Base-by-base conservation (phyloP, 805 yeast species). In the Torulaspora gathmanii region DNA sequence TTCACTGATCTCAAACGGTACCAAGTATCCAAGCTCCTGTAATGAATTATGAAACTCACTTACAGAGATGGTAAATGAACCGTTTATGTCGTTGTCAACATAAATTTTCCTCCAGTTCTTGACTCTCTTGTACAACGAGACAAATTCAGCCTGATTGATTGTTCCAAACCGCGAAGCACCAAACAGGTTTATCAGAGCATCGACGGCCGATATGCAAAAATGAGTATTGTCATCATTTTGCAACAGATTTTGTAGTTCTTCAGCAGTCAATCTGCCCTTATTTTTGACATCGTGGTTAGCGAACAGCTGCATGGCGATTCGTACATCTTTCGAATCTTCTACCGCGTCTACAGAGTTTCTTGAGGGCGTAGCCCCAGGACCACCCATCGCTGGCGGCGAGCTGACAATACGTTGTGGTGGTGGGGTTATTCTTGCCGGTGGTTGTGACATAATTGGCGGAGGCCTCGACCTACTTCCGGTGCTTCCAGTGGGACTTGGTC, bases 141-240 rank as follows among this genome's bases (percentile, higher is more conserved):
- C 49, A 38, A 65, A 65, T 41, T 65, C 70, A 8, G 48, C 49
- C 37, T 55, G 56, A 44, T 62, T 64, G 5, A 65, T 53, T 0
- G 68, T 62, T 13, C 68, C 68, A 46, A 61, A 63, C 36, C 69
- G 46, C 3, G 67, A 50, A 9, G 63, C 67, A 13, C 70, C 70
- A 42, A 65, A 65, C 13, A 64, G 35, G 44, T 64, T 61, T 34
- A 65, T 60, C 35, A 65, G 51, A 1, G 70, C 54, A 37, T 64
- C 68, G n/a, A 64, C 56, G 5, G 68, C 51, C n/a, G 68, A 60
- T 4, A 56, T 54, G 46, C 63, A 59, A 33, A 65, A 65, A 33
- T 61, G 58, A 0, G 64, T 49, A 20, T 49, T 57, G 37, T 65
- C 70, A 39, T 65, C 70, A 46, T 65, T 65, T 37, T 64, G 70